phyloP scores from a whole-genome alignment of 768 basidiomycete species.

The Tremella yokohamensis region DNA sequence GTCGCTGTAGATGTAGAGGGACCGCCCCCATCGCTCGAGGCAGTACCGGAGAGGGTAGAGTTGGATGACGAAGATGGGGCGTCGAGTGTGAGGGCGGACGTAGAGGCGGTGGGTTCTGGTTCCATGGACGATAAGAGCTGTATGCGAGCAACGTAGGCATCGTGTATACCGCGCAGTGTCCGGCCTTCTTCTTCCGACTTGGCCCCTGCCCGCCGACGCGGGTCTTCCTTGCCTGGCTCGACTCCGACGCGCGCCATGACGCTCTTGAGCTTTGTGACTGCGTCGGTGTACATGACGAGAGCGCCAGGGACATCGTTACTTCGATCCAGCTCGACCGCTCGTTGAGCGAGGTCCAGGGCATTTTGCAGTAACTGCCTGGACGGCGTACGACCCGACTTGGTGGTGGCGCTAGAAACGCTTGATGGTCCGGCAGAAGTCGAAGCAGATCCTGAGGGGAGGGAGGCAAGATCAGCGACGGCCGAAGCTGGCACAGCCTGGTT shows the following conservation, averaged over 20 bases:
- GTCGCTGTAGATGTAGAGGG: constrained; percentile 20
- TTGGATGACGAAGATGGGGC: constrained; percentile 7
- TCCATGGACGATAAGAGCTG: constrained; percentile 38
- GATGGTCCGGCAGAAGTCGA: neutral
- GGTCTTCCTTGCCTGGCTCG: constrained; percentile 23
- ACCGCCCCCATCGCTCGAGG: neutral
- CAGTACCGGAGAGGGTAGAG: constrained; percentile 6
- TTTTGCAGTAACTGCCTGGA: constrained; percentile 45
- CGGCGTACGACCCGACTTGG: constrained; percentile 31
- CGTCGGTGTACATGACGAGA: constrained; percentile 42
- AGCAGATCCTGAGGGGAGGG: neutral
- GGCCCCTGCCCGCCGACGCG: constrained; percentile 13
- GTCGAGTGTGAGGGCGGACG: constrained; percentile 1
- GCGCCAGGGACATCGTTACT: constrained; percentile 48
- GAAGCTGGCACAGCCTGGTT: too few relatives aligned
- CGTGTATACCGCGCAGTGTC: constrained; percentile 48
- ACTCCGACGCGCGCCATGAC: constrained; percentile 50
- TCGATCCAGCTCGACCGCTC: constrained; percentile 47
- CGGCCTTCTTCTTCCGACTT: constrained; percentile 47
- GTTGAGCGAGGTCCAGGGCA: constrained; percentile 48
- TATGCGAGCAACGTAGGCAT: constrained; percentile 50
- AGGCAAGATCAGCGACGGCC: neutral
- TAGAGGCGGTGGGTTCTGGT: neutral
- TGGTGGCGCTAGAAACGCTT: neutral
- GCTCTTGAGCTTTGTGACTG: constrained; percentile 39